These are phyloP conservation scores for Naganishia cerealis DNA, from an alignment of 1,284 basidiomycete species.

Conservation along the genomic window DNA sequence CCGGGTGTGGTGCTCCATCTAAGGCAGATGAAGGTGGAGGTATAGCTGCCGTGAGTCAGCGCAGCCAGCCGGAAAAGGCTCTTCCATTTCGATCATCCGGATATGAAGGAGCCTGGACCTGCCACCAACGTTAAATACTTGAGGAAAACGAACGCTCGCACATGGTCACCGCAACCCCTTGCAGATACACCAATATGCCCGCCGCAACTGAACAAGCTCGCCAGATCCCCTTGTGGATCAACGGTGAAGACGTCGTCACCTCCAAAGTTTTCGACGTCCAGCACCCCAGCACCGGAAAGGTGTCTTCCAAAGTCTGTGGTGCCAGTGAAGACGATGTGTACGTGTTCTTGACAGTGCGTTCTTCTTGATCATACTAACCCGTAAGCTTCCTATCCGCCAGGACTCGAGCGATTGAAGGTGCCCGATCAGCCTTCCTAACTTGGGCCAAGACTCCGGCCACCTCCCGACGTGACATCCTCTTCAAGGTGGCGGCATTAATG, in stretches of 20 bases:
- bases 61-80: constrained; percentile 3
- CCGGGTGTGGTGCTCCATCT: too few species aligned
- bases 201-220: constrained; percentile 11
- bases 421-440: constrained; percentile 26
- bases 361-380: not conserved
- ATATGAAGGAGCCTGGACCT: not conserved
- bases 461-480: constrained; percentile 31
- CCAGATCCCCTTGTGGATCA: constrained; percentile 31
- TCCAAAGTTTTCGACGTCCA: constrained; percentile 27
- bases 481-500: constrained; percentile 25
- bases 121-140: not conserved
- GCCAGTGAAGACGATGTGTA: constrained; percentile 28
- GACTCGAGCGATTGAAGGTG: constrained; percentile 28
- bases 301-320: constrained; percentile 13
- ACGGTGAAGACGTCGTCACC: constrained; percentile 26
- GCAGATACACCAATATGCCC: constrained; percentile 11
- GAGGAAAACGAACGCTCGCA: not conserved
- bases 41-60: not conserved
- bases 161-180: not conserved
- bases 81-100: not conserved
- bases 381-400: not conserved
- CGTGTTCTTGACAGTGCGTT: not conserved
- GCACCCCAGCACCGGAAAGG: constrained; percentile 25
- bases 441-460: constrained; percentile 29
- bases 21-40: too few species aligned